Percentiles rank a stretch among this genome's conserved stretches.
Conservation (phyloP, 352 stramenopile genomes). For the Phytopythium chamaehyphon region DNA sequence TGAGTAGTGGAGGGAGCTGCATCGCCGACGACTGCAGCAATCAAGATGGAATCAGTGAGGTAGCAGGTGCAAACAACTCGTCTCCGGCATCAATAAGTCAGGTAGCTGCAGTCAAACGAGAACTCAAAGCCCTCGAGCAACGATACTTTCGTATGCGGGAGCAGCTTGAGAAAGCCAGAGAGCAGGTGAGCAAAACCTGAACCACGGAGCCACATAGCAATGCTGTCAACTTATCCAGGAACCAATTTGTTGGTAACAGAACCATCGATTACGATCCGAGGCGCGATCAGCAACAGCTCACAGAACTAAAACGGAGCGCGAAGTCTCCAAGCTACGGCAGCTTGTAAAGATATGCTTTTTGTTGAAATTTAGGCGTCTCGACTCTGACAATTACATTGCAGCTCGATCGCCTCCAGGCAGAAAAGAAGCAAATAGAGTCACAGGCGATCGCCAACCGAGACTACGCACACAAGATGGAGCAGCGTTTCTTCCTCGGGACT, state of each 20-base stretch:
- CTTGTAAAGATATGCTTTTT: conserved; percentile 22
- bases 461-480: conserved; percentile 85
- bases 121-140: conserved; percentile 70
- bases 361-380: not conserved
- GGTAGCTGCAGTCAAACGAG: conserved; percentile 55
- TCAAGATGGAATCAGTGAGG: not conserved
- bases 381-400: conserved; percentile 8
- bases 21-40: conserved; percentile 1
- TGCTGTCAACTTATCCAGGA: no score
- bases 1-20: not conserved
- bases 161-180: conserved; percentile 58
- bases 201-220: no score
- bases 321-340: conserved; percentile 61
- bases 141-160: conserved; percentile 76
- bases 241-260: conserved; percentile 18
- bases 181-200: conserved; percentile 32
- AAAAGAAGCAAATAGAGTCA: conserved; percentile 73
- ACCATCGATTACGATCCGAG: conserved; percentile 48
- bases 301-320: conserved; percentile 44
- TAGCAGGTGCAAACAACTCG: conserved; percentile 15
- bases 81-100: conserved; percentile 43
- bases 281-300: conserved; percentile 34
- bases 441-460: conserved; percentile 81
- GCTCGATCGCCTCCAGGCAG: conserved; percentile 69
- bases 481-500: conserved; percentile 74